Conservation (phyloP, 108 stramenopile species). For the Nitzschia palea region DNA sequence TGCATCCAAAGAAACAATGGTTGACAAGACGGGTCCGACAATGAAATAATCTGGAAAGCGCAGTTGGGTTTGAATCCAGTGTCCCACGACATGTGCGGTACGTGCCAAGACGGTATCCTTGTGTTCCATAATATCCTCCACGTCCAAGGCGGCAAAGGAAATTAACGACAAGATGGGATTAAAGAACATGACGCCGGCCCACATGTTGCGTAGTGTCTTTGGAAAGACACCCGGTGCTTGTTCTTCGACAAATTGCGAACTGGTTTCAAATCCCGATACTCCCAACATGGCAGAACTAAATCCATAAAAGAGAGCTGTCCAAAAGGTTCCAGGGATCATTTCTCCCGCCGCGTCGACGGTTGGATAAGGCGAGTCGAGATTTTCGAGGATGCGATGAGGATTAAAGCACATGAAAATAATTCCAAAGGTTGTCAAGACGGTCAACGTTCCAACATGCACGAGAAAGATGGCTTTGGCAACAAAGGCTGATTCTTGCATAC, state of each 20-base stretch:
- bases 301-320: slow-evolving; percentile 68
- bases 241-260: slow-evolving; percentile 65
- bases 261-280: slow-evolving; percentile 70
- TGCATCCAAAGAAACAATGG: slow-evolving; percentile 52
- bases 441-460: slow-evolving; percentile 53
- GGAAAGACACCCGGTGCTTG: slow-evolving; percentile 60
- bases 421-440: slow-evolving; percentile 32
- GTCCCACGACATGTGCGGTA: slow-evolving; percentile 56
- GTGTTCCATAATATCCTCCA: slow-evolving; percentile 44
- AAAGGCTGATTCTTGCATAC: slow-evolving; percentile 61
- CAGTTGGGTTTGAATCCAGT: slow-evolving; percentile 38
- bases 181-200: slow-evolving; percentile 56
- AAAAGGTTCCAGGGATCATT: slow-evolving; percentile 37
- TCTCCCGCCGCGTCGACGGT: slow-evolving; percentile 24
- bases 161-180: slow-evolving; percentile 63
- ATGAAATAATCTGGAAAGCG: slow-evolving; percentile 23
- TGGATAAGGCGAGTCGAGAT: slow-evolving; percentile 41
- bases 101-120: slow-evolving; percentile 56
- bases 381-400: slow-evolving; percentile 28
- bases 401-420: slow-evolving; percentile 44
- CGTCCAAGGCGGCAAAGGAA: slow-evolving; percentile 51
- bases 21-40: slow-evolving; percentile 22
- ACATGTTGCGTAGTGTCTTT: slow-evolving; percentile 65
- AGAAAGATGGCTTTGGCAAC: slow-evolving; percentile 62
- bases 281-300: slow-evolving; percentile 66